Evolutionary conservation across 1,284 basidiomycete species (phyloP).

Genomic region (Austroboletus olivaceoglutinosus): DNA sequence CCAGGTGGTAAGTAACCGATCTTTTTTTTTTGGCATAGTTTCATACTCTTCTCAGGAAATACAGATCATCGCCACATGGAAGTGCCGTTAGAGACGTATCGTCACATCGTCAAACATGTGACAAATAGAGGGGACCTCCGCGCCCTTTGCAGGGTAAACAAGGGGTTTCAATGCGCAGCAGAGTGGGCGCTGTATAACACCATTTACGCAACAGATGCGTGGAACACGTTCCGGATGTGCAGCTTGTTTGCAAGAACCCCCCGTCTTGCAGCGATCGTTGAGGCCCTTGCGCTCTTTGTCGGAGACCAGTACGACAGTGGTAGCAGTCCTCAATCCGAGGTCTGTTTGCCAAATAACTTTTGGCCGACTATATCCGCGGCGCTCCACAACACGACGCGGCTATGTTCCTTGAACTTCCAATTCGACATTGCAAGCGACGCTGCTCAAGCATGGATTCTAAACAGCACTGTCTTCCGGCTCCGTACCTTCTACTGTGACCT

Average conservation of each 20-base stretch:
- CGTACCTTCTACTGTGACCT: slow-evolving; percentile 62
- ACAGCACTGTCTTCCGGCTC: slow-evolving; percentile 49
- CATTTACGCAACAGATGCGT: slow-evolving; percentile 43
- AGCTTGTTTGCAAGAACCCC: slow-evolving; percentile 43
- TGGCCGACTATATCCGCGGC: slow-evolving; percentile 52
- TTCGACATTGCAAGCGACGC: slow-evolving; percentile 37
- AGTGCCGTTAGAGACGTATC: slow-evolving; percentile 55
- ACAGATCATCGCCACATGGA: slow-evolving; percentile 42
- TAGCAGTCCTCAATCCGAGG: neutral
- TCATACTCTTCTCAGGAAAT: slow-evolving; percentile 16
- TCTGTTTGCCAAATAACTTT: slow-evolving; percentile 37
- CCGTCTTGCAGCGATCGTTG: slow-evolving; percentile 50
- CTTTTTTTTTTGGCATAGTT: neutral
- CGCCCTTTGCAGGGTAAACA: slow-evolving; percentile 54
- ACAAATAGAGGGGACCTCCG: slow-evolving; percentile 51
- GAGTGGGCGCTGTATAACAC: slow-evolving; percentile 61
- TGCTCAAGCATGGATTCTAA: slow-evolving; percentile 53
- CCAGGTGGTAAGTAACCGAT: slow-evolving; percentile 11
- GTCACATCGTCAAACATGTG: slow-evolving; percentile 52
- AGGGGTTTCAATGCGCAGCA: slow-evolving; percentile 49
- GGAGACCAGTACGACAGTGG: slow-evolving; percentile 10
- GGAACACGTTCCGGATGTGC: slow-evolving; percentile 43
- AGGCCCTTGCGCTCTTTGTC: slow-evolving; percentile 50
- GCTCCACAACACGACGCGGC: slow-evolving; percentile 41
- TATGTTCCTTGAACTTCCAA: slow-evolving; percentile 51